Base-by-base conservation (phyloP, 306 rosid genomes). In the Lathyrus sativus region DNA sequence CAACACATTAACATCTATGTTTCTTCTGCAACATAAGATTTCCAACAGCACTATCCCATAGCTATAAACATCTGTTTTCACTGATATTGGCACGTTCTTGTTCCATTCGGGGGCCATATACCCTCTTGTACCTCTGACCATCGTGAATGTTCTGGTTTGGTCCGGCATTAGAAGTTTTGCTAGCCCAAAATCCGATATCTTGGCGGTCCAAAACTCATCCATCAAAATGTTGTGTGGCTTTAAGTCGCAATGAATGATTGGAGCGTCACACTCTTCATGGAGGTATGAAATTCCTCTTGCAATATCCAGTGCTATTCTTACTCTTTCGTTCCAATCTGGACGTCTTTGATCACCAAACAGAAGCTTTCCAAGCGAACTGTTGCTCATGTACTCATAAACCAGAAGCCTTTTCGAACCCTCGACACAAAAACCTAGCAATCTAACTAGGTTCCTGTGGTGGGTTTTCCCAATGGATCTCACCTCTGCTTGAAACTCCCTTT, bases 311-410 rank as follows among this genome's bases (percentile, higher is more conserved):
- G 82, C 82, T 49, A 77, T 81, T 73, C 64, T 69, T 14, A 67
- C 69, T 58, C 85, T 77, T 2, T 77, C 77, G n/a, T 77, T 29
- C 85, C 82, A 81, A 11, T 58, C 67, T 0, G 74, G 79, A 6
- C 62, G 79, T 2, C 14, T 73, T 6, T 2, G 31, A 53, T 11
- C 67, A 7, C 74, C 79, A 57, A 76, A 76, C 3, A 81, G 42
- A 50, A 81, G 61, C 14, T 81, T 70, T 37, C 50, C 79, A 43
- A 81, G 82, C n/a, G 85, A 81, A n/a, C 79, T 67, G 5, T 77
- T 81, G 43, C 82, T 60, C 85, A 81, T 77, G 71, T 68, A 81
- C 5, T 81, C 82, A 73, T 77, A 81, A 49, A 81, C 81, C 50
- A 81, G 12, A 73, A 81, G 85, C 74, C 85, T 76, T 72, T 57